These are phyloP conservation scores for Fusarium sp. DNA, from an alignment of 2,329 filamentous ascomycete species.

Conservation along the genomic window DNA sequence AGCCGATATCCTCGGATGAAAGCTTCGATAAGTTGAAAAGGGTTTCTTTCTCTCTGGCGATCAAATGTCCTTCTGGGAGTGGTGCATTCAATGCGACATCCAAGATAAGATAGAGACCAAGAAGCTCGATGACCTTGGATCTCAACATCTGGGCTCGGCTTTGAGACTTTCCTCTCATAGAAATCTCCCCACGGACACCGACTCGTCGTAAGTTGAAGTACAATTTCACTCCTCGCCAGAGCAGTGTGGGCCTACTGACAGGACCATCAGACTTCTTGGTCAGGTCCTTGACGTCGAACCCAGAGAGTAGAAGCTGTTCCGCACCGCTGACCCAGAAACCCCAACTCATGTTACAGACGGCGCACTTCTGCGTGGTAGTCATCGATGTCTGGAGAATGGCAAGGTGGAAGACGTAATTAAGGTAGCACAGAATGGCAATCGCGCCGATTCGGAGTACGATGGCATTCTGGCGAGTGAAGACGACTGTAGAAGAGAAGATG, in stretches of 20 bases:
- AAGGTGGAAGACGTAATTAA: not conserved
- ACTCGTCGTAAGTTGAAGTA: constrained; percentile 3
- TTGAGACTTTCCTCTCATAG: too few species aligned
- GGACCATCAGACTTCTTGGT: fast-evolving
- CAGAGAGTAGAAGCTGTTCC: not conserved
- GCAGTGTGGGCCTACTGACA: fast-evolving
- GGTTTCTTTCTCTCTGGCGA: not conserved
- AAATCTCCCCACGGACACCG: too few species aligned
- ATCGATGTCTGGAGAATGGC: not conserved
- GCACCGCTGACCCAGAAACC: not conserved
- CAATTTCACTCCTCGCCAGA: not conserved
- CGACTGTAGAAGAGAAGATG: not conserved
- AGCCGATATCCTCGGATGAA: not conserved
- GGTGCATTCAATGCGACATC: not conserved
- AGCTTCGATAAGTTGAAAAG: not conserved
- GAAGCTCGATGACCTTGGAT: not conserved
- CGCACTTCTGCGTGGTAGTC: not conserved
- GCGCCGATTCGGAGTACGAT: not conserved
- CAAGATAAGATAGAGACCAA: not conserved
- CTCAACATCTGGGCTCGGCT: not conserved
- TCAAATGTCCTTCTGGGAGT: not conserved
- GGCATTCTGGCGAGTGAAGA: not conserved
- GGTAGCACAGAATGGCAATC: not conserved
- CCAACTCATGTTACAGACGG: not conserved
- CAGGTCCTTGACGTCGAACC: not conserved